Base-by-base conservation (phyloP, 2,329 filamentous ascomycete genomes). In the Tolypocladium ovalisporum region DNA sequence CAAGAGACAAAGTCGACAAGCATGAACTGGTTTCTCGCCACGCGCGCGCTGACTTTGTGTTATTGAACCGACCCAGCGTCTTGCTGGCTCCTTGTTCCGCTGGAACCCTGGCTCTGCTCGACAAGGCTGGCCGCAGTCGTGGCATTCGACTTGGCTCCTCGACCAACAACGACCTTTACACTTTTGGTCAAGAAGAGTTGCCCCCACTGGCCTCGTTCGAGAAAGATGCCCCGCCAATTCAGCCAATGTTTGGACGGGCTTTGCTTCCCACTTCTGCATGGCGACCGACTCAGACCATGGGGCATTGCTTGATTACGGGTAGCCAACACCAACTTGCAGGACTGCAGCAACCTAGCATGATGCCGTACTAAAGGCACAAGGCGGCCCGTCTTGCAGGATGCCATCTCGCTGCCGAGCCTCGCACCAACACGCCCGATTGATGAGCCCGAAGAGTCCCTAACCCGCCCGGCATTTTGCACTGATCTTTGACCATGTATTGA, bases 1-100 rank as follows among this genome's bases (percentile, higher is more conserved):
- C 29, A 73, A 69, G 61, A 66, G 52, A 59, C 72, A 69, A 70
- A 71, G 72, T 72, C 74, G 74, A 74, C 74, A 72, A 72, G 71
- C 71, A 71, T 75, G 65, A 68, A 71, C 68, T 75, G 71, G 70
- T 15, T 72, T 69, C 68, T 64, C 66, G 68, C 66, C 39, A 24
- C 57, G 24, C 52, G 60, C 69, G 70, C 70, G 68, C 70, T 76
- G 71, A 73, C 68, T 72, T 70, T 70, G 61, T 69, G 68, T 67
- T 70, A 65, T 66, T 64, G 59, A 54, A 54, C 49, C 52, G 53
- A 52, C 47, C 54, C 47, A 24, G 54, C 52, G 53, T 36, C 40
- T 54, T 53, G 53, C 42, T 27, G 47, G 40, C 40, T n/a, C 36
- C 15, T 24, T 37, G 3, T 35, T 15, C 29, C 42, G 35, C 40